Conservation (phyloP, 495 filamentous ascomycete species). For the Daldinia loculata region DNA sequence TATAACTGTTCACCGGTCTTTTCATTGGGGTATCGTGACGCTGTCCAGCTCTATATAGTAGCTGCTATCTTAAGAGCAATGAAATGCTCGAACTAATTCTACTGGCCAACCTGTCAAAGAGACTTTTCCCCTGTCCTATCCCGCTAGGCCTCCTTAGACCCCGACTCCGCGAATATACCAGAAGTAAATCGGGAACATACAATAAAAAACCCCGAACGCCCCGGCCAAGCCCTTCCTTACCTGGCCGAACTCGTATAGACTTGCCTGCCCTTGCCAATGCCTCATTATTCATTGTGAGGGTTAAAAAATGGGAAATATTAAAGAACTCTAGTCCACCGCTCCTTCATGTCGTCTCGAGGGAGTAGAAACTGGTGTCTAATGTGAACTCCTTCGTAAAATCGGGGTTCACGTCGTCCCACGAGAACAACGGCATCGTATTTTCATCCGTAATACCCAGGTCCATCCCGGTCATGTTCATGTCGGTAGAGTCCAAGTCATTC, state of each 20-base stretch:
- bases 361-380: constrained; percentile 55
- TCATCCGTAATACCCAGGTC: constrained; percentile 18
- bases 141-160: neutral
- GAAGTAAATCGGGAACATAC: neutral
- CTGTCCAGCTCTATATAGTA: constrained; percentile 40
- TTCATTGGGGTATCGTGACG: constrained; percentile 37
- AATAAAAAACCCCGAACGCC: constrained; percentile 25
- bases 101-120: neutral
- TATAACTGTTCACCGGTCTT: constrained; percentile 23
- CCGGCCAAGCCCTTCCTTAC: constrained; percentile 3
- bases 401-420: constrained; percentile 52
- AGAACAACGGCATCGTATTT: constrained; percentile 29
- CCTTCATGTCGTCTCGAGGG: constrained; percentile 50
- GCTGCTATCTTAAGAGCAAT: constrained; percentile 13
- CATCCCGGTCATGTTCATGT: constrained; percentile 12
- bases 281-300: constrained; percentile 14
- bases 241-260: neutral
- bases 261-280: neutral
- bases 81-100: neutral
- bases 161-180: constrained; percentile 5
- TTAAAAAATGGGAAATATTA: neutral
- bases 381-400: constrained; percentile 54
- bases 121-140: constrained; percentile 17
- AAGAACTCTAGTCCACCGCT: neutral
- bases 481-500: constrained; percentile 1